Conservation (phyloP, 2,329 filamentous ascomycete genomes). For the Alternaria ethzedia region DNA sequence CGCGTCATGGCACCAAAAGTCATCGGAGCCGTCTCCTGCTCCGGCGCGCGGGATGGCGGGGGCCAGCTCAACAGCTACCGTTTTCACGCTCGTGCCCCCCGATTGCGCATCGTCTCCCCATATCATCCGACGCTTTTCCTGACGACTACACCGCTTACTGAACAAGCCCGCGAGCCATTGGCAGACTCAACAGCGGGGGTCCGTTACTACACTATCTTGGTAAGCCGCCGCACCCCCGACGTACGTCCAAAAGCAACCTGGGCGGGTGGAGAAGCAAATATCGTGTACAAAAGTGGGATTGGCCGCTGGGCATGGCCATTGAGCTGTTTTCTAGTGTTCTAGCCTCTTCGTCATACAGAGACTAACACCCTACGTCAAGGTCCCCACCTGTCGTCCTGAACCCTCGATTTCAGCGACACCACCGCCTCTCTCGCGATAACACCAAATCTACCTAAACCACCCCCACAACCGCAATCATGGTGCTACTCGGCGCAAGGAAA, state of each 20-base stretch:
- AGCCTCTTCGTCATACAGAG: slow-evolving; percentile 2
- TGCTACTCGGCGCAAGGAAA: slow-evolving; percentile 69
- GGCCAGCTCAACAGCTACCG: slow-evolving; percentile 11
- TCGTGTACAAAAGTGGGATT: slow-evolving; percentile 11
- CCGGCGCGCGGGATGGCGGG: slow-evolving; percentile 21
- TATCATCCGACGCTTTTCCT: background rate
- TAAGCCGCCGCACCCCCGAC: slow-evolving; percentile 17
- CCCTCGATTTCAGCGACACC: background rate
- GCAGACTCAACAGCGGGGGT: slow-evolving; percentile 12
- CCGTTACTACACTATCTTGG: slow-evolving; percentile 22
- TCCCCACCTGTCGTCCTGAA: slow-evolving; percentile 8
- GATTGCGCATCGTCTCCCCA: slow-evolving; percentile 6
- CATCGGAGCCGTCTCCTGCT: slow-evolving; percentile 7
- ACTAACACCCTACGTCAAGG: slow-evolving; percentile 9
- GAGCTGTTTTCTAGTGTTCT: slow-evolving; percentile 1
- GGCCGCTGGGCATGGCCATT: slow-evolving; percentile 14
- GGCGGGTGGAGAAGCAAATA: slow-evolving; percentile 18
- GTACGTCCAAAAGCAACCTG: slow-evolving; percentile 23
- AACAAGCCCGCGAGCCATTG: slow-evolving; percentile 13
- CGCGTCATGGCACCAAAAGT: slow-evolving; percentile 8
- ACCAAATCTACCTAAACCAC: slow-evolving; percentile 2
- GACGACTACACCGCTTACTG: slow-evolving; percentile 8
- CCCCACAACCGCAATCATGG: slow-evolving; percentile 59
- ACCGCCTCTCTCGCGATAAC: background rate
- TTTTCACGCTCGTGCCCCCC: slow-evolving; percentile 7